Percentiles rank a stretch among this genome's conserved stretches.
Evolutionary conservation across 2,329 filamentous ascomycete species (phyloP).

Genomic region (Claviceps humidiphila): DNA sequence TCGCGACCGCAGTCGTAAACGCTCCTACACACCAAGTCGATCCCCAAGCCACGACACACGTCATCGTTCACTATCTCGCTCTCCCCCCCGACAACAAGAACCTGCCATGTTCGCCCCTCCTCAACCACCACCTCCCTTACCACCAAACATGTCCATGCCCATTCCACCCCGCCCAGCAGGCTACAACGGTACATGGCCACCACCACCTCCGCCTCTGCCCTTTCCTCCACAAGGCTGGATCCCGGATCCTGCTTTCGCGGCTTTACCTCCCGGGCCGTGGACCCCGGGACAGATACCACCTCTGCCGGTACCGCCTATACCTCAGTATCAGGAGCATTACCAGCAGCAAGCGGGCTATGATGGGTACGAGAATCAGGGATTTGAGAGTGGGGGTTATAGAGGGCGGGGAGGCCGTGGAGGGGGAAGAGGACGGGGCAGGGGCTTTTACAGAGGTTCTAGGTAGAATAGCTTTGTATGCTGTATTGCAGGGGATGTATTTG

Average conservation of each 20-base stretch:
- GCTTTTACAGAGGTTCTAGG: background rate
- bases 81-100: constrained; percentile 2
- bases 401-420: constrained; percentile 16
- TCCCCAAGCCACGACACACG: constrained; percentile 9
- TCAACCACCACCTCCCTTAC: constrained; percentile 11
- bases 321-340: constrained; percentile 1
- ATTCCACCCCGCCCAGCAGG: constrained; percentile 23
- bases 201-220: constrained; percentile 17
- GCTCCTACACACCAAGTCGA: constrained; percentile 14
- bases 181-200: constrained; percentile 30
- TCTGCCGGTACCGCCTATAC: constrained; percentile 7
- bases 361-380: constrained; percentile 13
- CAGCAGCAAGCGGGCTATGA: background rate
- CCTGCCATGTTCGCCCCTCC: constrained; percentile 6
- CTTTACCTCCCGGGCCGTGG: constrained; percentile 17
- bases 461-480: too few relatives aligned
- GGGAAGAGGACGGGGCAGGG: constrained; percentile 8
- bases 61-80: constrained; percentile 11
- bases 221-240: constrained; percentile 15
- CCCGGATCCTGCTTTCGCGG: constrained; percentile 14
- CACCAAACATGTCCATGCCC: constrained; percentile 5
- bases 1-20: constrained; percentile 12
- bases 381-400: constrained; percentile 15
- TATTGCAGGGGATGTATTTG: background rate
- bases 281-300: constrained; percentile 10